Evolutionary conservation across 208 protist genomes (phyloP).

Genomic region (Spongospora subterranea): DNA sequence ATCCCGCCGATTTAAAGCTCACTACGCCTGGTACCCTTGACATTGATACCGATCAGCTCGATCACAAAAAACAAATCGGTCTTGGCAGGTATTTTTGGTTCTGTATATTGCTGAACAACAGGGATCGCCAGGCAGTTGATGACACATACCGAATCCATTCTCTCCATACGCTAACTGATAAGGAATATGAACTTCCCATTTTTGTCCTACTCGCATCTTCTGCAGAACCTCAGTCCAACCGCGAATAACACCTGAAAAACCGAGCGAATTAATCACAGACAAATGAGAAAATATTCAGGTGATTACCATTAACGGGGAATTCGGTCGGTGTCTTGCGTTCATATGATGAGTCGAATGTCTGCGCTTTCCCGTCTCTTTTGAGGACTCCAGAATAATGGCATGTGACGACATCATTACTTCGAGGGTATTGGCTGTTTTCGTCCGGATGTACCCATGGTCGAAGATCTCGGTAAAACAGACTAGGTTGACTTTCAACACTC

Average conservation of each 20-base stretch:
- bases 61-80: neutral
- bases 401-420: neutral
- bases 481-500: neutral
- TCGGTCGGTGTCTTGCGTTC: neutral
- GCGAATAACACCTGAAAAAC: neutral
- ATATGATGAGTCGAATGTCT: neutral
- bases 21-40: too few relatives aligned
- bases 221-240: neutral
- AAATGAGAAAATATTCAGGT: neutral
- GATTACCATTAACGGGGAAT: neutral
- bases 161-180: neutral
- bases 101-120: neutral
- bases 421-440: neutral
- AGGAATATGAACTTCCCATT: constrained; percentile 1
- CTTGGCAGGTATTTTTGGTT: neutral
- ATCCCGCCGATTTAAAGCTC: too few relatives aligned
- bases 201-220: neutral
- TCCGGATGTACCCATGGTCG: neutral
- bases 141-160: neutral
- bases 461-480: neutral
- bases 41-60: neutral
- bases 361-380: neutral
- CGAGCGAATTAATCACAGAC: neutral
- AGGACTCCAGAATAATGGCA: neutral
- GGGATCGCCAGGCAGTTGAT: neutral